phyloP scores from a whole-genome alignment of 148 eudicot genomes.

The Cornus florida region DNA sequence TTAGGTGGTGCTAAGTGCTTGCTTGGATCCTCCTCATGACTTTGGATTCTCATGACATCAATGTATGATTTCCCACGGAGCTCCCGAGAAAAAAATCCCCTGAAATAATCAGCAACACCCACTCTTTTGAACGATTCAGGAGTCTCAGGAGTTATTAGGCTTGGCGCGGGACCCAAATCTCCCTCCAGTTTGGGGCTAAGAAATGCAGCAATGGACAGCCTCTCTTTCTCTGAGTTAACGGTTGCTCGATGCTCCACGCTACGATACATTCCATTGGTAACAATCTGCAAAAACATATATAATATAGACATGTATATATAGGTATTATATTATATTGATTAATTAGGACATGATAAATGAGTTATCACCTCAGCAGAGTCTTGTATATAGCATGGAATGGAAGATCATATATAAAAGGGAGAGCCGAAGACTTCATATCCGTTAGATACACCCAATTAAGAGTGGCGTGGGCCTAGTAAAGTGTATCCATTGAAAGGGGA shows the following conservation, averaged over 20 bases:
- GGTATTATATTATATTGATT: too few relatives aligned
- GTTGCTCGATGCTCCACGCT: slow-evolving; percentile 47
- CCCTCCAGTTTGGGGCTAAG: slow-evolving; percentile 19
- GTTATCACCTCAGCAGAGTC: too few relatives aligned
- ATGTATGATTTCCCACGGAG: slow-evolving; percentile 36
- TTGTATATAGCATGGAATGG: too few relatives aligned
- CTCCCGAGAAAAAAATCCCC: slow-evolving; percentile 27
- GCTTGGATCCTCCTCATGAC: neutral
- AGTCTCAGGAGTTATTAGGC: slow-evolving; percentile 25
- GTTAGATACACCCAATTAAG: too few relatives aligned
- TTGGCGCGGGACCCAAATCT: slow-evolving; percentile 37
- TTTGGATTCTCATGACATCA: slow-evolving; percentile 27
- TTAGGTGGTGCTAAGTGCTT: neutral
- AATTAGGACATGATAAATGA: too few relatives aligned
- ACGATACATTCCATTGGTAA: slow-evolving; percentile 31
- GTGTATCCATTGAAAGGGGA: too few relatives aligned
- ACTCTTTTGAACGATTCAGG: slow-evolving; percentile 32
- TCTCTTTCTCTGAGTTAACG: slow-evolving; percentile 36
- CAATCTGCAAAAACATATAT: slow-evolving; percentile 12
- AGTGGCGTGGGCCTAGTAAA: too few relatives aligned
- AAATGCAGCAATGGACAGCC: slow-evolving; percentile 46
- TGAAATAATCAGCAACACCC: slow-evolving; percentile 22
- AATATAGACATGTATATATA: too few relatives aligned
- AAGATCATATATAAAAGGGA: too few relatives aligned
- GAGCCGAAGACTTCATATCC: too few relatives aligned